Evolutionary conservation across 805 yeast species (phyloP).

Genomic region (Pichia paraexigua): DNA sequence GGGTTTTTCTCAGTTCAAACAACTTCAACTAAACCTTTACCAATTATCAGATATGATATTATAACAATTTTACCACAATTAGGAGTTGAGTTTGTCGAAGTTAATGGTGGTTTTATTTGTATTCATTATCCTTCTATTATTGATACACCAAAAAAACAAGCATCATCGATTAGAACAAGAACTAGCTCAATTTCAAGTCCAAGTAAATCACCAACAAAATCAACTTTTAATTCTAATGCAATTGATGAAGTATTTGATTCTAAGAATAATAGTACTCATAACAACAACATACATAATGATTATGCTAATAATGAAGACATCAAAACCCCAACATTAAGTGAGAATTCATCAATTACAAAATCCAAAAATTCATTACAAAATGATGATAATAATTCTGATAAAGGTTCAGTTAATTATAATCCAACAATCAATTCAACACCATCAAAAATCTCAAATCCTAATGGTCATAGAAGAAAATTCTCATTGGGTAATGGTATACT

Average conservation of each 20-base stretch:
- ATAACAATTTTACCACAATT: conserved; percentile 66
- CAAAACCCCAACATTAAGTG: conserved; percentile 13
- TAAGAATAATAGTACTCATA: conserved; percentile 2
- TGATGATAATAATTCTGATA: conserved; percentile 24
- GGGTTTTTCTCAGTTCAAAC: conserved; percentile 94
- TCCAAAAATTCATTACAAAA: conserved; percentile 15
- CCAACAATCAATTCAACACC: conserved; percentile 15
- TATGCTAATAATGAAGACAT: conserved; percentile 10
- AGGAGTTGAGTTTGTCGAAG: conserved; percentile 79
- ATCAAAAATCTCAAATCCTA: conserved; percentile 18
- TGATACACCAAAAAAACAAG: conserved; percentile 5
- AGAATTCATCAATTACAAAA: conserved; percentile 11
- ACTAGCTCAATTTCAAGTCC: conserved; percentile 1
- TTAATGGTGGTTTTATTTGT: conserved; percentile 90
- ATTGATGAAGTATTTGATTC: conserved; percentile 14
- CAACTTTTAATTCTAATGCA: background rate
- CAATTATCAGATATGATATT: conserved; percentile 78
- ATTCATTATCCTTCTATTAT: conserved; percentile 50
- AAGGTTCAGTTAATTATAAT: conserved; percentile 23
- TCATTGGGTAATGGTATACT: conserved; percentile 53
- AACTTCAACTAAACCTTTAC: conserved; percentile 86
- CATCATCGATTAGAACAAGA: background rate
- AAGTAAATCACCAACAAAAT: conserved; percentile 7
- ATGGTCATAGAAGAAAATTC: conserved; percentile 51
- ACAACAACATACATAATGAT: background rate